Base-by-base conservation (phyloP, 2,329 filamentous ascomycete genomes). In the Cladobotryum protrusum region DNA sequence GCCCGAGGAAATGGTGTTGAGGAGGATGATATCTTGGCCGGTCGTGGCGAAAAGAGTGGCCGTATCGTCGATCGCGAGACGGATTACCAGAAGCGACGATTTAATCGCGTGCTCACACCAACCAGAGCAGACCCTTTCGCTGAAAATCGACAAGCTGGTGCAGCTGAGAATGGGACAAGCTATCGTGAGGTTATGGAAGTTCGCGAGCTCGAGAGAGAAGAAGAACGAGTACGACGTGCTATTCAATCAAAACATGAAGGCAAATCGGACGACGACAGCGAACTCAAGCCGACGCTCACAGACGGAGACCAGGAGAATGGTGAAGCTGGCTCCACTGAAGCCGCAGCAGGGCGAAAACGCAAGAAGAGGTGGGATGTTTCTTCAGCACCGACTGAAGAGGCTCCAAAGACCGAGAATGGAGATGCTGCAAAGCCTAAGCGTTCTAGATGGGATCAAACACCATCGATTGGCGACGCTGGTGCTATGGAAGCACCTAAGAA, bases 71-170 rank as follows among this genome's bases (percentile, higher is more conserved):
- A 95, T 65, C 86, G 93, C 62, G 92, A 97, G 74, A 95, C 90
- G 56, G 92, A 97, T 64, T 99, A 99, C 67, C 95, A 99, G 72
- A 96, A 95, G 72, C 88, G 91, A 57, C 84, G 91, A 52, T 95
- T 95, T 68, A 85, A 96, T 66, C 89, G 93, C 54, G 84, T 82
- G 47, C 76, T 97, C 55, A 93, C 89, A 18, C 90, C 91, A 4
- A 90, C 88, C 8, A 84, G 89, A 62, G 88, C 85, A 54, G 90
- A 96, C 65, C 85, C 89, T 1, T 95, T 95, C 63, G 86, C 87
- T 20, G 81, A 85, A 56, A 87, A 91, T 63, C 75, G 81, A 55
- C 80, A 87, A 65, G 81, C 78, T 43, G 83, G 82, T 52, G 79
- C 78, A 19, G 74, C 79, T 24, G 81, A 81, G 49, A 85, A 90